Base-by-base conservation (phyloP, 169 alveolate species). In the Plasmodium fragile region DNA sequence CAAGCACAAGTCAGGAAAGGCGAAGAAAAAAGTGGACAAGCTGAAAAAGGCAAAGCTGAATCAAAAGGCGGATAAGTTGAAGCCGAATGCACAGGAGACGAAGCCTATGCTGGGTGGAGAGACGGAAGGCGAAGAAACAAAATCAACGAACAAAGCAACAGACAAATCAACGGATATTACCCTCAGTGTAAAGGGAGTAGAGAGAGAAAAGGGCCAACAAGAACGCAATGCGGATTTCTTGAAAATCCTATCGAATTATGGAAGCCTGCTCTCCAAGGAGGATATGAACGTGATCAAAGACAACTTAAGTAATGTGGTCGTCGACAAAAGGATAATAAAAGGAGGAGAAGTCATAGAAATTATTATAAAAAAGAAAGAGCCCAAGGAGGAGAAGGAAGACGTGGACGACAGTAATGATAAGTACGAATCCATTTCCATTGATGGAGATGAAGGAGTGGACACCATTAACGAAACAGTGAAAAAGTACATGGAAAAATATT, bases 401-500 rank as follows among this genome's bases (percentile, higher is more conserved):
- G 81, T 25, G 53, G 49, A 34, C 71, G 71, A 43, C 4, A 72
- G 3, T 18, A 13, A 6, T n/a, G 93, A 75, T 32, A 43, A 18
- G 16, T 28, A 30, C 13, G 85, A 80, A n/a, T 85, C 84, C 45
- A 89, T 89, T 18, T 28, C 72, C 82, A 89, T 89, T 55, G 89
- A 89, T 59, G 78, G 84, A 2, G 75, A 41, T 55, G 70, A 89
- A 43, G 81, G 77, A 3, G 32, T 41, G 13, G 55, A 59, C 0
- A 52, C 53, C 2, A 81, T 91, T 52, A 91, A 80, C 59, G 94
- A 81, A 22, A 81, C 91, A 28, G 83, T 80, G 28, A 70, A 53
- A n/a, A 71, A 81, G 32, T 91, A 91, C 75, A 80, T 91, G 69
- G 85, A 91, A 34, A 70, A 91, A 80, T 59, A 79, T 91, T 80